phyloP scores from a whole-genome alignment of 371 early-diverging fungal species.

The Mortierella sp. region DNA sequence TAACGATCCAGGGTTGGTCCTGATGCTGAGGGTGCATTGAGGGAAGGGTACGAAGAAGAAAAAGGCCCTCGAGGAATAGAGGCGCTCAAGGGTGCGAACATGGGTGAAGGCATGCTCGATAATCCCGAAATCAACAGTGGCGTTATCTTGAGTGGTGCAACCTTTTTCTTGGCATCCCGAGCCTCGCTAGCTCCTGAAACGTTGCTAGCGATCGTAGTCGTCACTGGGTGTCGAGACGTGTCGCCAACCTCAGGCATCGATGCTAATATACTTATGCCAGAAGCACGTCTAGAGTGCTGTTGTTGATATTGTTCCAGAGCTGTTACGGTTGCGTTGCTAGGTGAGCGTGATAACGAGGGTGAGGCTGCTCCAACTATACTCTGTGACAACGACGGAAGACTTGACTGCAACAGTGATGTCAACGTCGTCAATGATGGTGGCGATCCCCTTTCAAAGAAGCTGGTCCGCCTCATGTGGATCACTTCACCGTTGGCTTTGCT shows the following conservation, averaged over 20 bases:
- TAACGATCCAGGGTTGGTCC: slow-evolving; percentile 40
- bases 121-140: slow-evolving; percentile 19
- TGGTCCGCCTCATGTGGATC: slow-evolving; percentile 35
- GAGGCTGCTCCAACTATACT: neutral
- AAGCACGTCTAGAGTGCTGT: slow-evolving; percentile 2
- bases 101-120: slow-evolving; percentile 37
- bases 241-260: slow-evolving; percentile 6
- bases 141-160: slow-evolving; percentile 35
- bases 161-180: slow-evolving; percentile 17
- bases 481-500: slow-evolving; percentile 35
- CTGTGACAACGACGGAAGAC: slow-evolving; percentile 13
- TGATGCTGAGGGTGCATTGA: neutral
- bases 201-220: neutral
- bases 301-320: neutral
- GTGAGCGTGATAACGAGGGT: slow-evolving; percentile 20
- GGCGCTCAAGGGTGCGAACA: slow-evolving; percentile 32
- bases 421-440: slow-evolving; percentile 22
- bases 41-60: no score
- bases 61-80: slow-evolving; percentile 30
- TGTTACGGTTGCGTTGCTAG: slow-evolving; percentile 8
- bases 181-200: neutral
- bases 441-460: slow-evolving; percentile 29
- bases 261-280: neutral
- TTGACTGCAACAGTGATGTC: slow-evolving; percentile 19
- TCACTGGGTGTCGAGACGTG: slow-evolving; percentile 7